Base-by-base conservation (phyloP, 345 rosid species). In the Moringa oleifera region DNA sequence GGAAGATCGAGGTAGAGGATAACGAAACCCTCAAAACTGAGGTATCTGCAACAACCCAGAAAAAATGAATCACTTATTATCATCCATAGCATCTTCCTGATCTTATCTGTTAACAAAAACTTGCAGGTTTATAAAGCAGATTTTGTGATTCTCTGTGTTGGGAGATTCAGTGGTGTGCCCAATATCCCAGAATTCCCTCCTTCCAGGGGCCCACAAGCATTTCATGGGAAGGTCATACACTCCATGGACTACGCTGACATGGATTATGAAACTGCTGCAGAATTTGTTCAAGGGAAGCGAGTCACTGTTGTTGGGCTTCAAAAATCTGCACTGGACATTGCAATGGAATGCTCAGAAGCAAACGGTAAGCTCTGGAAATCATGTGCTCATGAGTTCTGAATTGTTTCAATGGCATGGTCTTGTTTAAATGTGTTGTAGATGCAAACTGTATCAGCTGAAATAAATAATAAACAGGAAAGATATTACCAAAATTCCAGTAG, bases 1-100 rank as follows among this genome's bases (percentile, higher is more conserved):
- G 85, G 80, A 71, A 68, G 7, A 8, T 81, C 13, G n/a, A 11
- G 15, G 76, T 78, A 8, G 58, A 72, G 20, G 63, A 75, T 57
- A 55, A 36, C 52, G 13, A 58, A 47, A 68, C 20, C 46, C 8
- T 46, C 47, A 16, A 50, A 16, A 37, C 25, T 2, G 63, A 75
- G 74, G 80, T 77, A 15, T 7, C 2, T 41, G 12, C 47, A 41
- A 41, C 17, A 5, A 41, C 6, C 12, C 1, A 4, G 17, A 11
- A 41, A 41, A 11, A 41, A 52, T 20, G 18, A 2, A 20, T 12
- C 15, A 37, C 18, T 15, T 33, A 10, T 37, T 20, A 58, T 36
- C 10, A 6, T 20, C 11, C 28, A 33, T 4, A 33, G 11, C 37
- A 11, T 33, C 5, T 41, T 41, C 47, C 12, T 41, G 37, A 33